Conservation (phyloP, 768 basidiomycete species). For the Leccinum boreale region DNA sequence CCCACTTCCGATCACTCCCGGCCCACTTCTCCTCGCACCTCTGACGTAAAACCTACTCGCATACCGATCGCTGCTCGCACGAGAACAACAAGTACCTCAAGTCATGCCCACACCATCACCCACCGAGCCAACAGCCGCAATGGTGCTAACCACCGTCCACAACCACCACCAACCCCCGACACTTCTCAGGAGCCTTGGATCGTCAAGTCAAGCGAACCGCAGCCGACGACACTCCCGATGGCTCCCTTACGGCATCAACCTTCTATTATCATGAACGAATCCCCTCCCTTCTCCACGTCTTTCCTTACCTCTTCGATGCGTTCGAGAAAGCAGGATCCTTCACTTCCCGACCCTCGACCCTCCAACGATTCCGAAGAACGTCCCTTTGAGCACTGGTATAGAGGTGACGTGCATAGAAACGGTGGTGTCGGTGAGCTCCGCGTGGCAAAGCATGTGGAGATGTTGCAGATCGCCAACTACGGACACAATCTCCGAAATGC, state of each 20-base stretch:
- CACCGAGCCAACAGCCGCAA: slow-evolving; percentile 38
- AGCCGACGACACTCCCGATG: slow-evolving; percentile 32
- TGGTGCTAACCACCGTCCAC: slow-evolving; percentile 23
- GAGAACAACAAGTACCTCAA: slow-evolving; percentile 41
- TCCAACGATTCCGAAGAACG: slow-evolving; percentile 78
- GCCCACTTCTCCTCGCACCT: slow-evolving; percentile 43
- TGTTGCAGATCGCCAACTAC: slow-evolving; percentile 86
- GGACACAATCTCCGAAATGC: slow-evolving; percentile 55
- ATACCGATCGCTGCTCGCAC: slow-evolving; percentile 44
- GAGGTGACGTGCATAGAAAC: slow-evolving; percentile 81
- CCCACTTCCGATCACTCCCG: slow-evolving; percentile 38
- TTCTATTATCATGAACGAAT: slow-evolving; percentile 59
- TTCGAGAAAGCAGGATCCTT: slow-evolving; percentile 33
- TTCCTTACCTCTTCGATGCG: slow-evolving; percentile 45
- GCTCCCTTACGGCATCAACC: slow-evolving; percentile 36
- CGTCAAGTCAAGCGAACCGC: slow-evolving; percentile 27
- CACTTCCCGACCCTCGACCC: slow-evolving; percentile 39
- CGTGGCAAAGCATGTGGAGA: slow-evolving; percentile 72
- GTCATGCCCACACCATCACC: slow-evolving; percentile 32
- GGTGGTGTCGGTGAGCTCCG: slow-evolving; percentile 85
- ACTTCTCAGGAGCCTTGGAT: slow-evolving; percentile 30
- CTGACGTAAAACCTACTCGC: slow-evolving; percentile 42
- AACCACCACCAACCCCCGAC: slow-evolving; percentile 28
- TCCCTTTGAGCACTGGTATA: slow-evolving; percentile 89
- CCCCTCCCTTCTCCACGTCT: slow-evolving; percentile 53